Evolutionary conservation across 768 basidiomycete species (phyloP), one percentile per base, ranked within the genome.

Genomic region (Galerina sulciceps): DNA sequence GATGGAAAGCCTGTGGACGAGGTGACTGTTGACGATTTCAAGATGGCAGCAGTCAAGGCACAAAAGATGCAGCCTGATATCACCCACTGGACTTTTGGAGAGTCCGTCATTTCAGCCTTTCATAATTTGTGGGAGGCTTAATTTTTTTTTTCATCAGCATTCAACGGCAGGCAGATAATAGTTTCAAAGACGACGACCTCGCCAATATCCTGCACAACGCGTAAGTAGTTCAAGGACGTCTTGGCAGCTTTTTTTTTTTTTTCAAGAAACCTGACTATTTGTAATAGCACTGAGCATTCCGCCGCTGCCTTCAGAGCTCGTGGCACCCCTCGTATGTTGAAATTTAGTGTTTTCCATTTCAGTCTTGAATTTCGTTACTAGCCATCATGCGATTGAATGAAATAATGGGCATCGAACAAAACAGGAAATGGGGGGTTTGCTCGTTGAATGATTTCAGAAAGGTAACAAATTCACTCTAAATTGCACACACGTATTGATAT

Each of bases 401-500:
- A 69, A 79, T 93, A 40, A 89, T 94, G 90, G 91, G 91, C 41
- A 93, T 94, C 45, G 85, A 90, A 64, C 80, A 88, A 57, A 89
- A 84, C 67, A 82, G 93, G 31, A 62, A 68, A 18, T 95, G 92
- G 92, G 92, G 91, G 46, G 86, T 88, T 17, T 94, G 92, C 68
- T 87, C 89, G 1, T 69, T 94, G 60, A 94, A 94, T 61, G 92
- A 94, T 59, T 94, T 94, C 74, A 79, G 92, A 55, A 86, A 84
- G 81, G 59, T 53, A 72, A 36, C 35, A 26, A 53, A 20, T 47
- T 34, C n/a, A 10, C 42, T 18, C 35, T 35, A 4, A 31, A 47
- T n/a, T 26, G n/a, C 26, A 17, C 41, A 34, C 20, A 18, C 22
- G 35, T 23, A 18, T 51, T n/a, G 1, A 11, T 37, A 13, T 17